Evolutionary conservation across 2,329 filamentous ascomycete species (phyloP).

Genomic region (Ophiostoma angusticollis): DNA sequence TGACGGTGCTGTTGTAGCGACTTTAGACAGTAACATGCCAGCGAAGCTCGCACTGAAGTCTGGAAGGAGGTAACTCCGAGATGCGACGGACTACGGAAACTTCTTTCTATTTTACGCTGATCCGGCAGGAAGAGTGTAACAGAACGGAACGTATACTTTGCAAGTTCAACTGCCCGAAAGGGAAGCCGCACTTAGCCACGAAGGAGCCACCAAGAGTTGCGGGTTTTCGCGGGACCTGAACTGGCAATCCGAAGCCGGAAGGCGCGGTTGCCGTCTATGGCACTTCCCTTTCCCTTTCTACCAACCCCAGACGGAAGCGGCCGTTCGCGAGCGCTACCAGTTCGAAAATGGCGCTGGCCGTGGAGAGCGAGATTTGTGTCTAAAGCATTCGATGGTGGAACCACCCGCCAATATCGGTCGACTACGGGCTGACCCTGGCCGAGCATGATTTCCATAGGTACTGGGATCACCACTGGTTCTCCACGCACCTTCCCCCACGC

Average conservation of each 20-base stretch:
- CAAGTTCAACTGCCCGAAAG: slow-evolving; percentile 4
- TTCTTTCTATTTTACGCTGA: too few species aligned
- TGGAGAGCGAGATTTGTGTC: too few species aligned
- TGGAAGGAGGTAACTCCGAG: too few species aligned
- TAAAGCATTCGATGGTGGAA: slow-evolving; percentile 4
- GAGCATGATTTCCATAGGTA: too few species aligned
- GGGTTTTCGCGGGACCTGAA: background rate
- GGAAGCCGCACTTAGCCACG: slow-evolving; percentile 1
- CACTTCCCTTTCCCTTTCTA: background rate
- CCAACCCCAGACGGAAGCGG: slow-evolving; percentile 4
- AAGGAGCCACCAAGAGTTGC: background rate
- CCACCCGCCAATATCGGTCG: slow-evolving; percentile 1
- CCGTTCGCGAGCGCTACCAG: slow-evolving; percentile 3
- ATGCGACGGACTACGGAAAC: too few species aligned
- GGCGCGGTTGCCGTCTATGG: background rate
- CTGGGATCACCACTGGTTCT: background rate
- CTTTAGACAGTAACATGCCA: too few species aligned
- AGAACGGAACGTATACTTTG: too few species aligned
- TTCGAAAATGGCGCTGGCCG: slow-evolving; percentile 1
- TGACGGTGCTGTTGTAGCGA: too few species aligned
- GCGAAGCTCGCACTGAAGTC: too few species aligned
- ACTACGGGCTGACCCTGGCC: too few species aligned
- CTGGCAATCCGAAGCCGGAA: background rate
- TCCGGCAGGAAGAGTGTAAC: too few species aligned
- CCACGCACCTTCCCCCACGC: background rate